phyloP scores from a whole-genome alignment of 2,329 filamentous ascomycete genomes.

The Ilyonectria destructans region DNA sequence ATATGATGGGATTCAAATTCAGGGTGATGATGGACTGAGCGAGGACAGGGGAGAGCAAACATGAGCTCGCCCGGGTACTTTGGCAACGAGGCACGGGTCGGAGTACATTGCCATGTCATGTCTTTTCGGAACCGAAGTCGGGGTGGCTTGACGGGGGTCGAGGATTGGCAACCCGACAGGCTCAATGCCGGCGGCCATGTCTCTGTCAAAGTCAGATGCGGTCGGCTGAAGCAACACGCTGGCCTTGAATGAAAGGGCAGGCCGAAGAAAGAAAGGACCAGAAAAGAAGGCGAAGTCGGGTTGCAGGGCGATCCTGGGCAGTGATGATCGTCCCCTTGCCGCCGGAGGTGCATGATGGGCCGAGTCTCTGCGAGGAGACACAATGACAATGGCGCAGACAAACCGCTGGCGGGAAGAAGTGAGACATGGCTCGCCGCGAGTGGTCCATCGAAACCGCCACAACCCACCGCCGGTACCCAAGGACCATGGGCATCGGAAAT shows the following conservation, averaged over 20 bases:
- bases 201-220: slow-evolving; percentile 18
- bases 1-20: slow-evolving; percentile 30
- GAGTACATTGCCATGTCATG: slow-evolving; percentile 14
- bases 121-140: slow-evolving; percentile 11
- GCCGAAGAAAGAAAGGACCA: background rate
- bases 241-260: slow-evolving; percentile 13
- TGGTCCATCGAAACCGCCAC: slow-evolving; percentile 49
- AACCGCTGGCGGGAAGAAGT: slow-evolving; percentile 40
- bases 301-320: slow-evolving; percentile 22
- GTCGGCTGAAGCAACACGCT: slow-evolving; percentile 3
- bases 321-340: slow-evolving; percentile 30
- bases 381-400: slow-evolving; percentile 36
- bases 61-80: slow-evolving; percentile 19
- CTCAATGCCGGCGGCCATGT: slow-evolving; percentile 11
- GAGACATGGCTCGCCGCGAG: slow-evolving; percentile 48
- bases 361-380: slow-evolving; percentile 44
- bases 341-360: slow-evolving; percentile 30
- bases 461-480: slow-evolving; percentile 44
- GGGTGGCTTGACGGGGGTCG: slow-evolving; percentile 44
- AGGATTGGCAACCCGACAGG: slow-evolving; percentile 30
- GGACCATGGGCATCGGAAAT: slow-evolving; percentile 43
- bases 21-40: slow-evolving; percentile 28
- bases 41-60: slow-evolving; percentile 33
- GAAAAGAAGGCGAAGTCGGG: slow-evolving; percentile 11
- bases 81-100: slow-evolving; percentile 8